A percentile compares a stretch with the other conserved stretches of the same genome.
These are phyloP conservation scores for Gossypioides kirkii DNA, from an alignment of 345 rosid species.

Conservation along the genomic window DNA sequence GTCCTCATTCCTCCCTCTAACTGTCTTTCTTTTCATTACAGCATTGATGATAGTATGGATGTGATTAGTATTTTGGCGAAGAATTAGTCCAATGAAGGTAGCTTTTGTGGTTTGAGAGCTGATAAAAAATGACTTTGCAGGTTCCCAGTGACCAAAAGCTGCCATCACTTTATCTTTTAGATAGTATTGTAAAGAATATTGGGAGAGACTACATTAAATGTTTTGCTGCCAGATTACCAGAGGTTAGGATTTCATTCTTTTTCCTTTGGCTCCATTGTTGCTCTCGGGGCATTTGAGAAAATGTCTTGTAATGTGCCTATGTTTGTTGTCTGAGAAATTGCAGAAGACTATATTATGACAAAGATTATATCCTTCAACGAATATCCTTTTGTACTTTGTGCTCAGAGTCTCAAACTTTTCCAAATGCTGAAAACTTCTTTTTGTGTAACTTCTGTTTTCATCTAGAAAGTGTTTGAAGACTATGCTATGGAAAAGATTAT, in stretches of 20 bases:
- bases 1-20: neutral
- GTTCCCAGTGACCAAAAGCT: constrained; percentile 98
- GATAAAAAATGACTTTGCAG: constrained; percentile 57
- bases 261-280: constrained; percentile 9
- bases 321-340: neutral
- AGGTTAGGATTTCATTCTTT: constrained; percentile 51
- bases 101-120: constrained; percentile 25
- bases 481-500: neutral
- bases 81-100: neutral
- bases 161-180: constrained; percentile 83
- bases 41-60: neutral
- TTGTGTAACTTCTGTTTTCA: no score
- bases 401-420: no score
- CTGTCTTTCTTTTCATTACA: neutral
- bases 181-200: constrained; percentile 98
- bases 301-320: constrained; percentile 3
- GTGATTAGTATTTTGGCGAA: neutral
- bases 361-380: no score
- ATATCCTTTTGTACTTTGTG: no score
- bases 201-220: constrained; percentile 87
- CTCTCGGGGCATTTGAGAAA: neutral
- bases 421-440: no score
- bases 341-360: neutral
- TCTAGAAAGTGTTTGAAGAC: no score
- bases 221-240: constrained; percentile 74